Evolutionary conservation across 129 eudicot species (phyloP), one percentile per base, ranked within the genome.

Genomic region (Flaveria ramosissima): DNA sequence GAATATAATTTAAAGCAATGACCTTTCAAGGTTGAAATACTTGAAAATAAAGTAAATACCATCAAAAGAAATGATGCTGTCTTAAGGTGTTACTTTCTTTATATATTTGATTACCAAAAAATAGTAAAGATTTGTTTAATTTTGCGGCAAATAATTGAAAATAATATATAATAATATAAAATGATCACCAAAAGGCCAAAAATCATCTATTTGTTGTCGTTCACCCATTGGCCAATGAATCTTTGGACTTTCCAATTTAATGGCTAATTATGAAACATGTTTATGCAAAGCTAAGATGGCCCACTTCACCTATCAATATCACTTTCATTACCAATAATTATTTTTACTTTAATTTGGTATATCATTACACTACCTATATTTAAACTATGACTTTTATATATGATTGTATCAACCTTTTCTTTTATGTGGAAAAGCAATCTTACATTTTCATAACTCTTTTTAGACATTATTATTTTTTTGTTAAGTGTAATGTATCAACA

Each of bases 241-340:
- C 74, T 80, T 66, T 74, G 24, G 80, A 51, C 71, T 64, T 65
- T 80, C 60, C 61, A 80, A 43, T 73, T 65, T 65, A 73, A 80
- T 65, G 83, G 83, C 70, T 80, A 71, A 52, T 66, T 80, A 73
- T 73, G 71, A 80, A 50, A 72, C 74, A 61, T 80, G 73, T 72
- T 72, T 42, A 80, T 72, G 79, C 78, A 72, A 79, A 78, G 82
- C 64, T 70, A 50, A 79, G 41, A 80, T 66, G 83, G 66, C 79
- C 80, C 84, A 67, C 76, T 11, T 74, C 42, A 66, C 79, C 83
- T 55, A 80, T 73, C 75, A 73, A 41, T 79, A 63, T 72, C 78
- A 72, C 83, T 79, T 72, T 72, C 72, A 55, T 62, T 26, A 45
- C 73, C 83, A 79, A 72, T 51, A 72, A 79, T 72, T 65, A 39